Percentiles rank a stretch among this genome's conserved stretches.
These are phyloP conservation scores for Sclerotinia subarctica DNA, from an alignment of 2,329 filamentous ascomycete genomes.

Conservation along the genomic window DNA sequence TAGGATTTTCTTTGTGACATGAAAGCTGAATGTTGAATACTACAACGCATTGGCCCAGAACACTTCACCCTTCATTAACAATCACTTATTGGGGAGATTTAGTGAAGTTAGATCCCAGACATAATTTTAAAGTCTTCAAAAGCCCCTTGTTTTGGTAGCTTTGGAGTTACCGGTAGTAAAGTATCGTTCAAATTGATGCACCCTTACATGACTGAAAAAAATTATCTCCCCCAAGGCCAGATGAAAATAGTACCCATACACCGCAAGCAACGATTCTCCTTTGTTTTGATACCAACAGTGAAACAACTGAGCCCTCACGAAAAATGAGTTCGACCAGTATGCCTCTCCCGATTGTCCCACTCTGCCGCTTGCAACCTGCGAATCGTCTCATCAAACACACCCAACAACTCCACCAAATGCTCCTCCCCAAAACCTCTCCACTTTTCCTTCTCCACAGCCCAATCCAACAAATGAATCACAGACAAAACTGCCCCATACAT, in stretches of 20 bases:
- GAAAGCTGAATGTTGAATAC: no score
- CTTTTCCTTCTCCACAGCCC: not conserved
- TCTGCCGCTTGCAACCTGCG: not conserved
- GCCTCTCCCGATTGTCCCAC: not conserved
- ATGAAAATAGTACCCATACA: not conserved
- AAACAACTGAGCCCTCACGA: not conserved
- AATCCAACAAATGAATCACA: not conserved
- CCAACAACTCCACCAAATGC: not conserved
- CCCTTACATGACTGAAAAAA: no score
- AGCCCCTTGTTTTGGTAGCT: not conserved
- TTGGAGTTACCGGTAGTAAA: not conserved
- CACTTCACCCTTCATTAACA: not conserved
- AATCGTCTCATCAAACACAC: not conserved
- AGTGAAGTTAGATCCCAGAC: not conserved
- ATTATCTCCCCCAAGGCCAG: not conserved
- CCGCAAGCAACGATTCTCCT: not conserved
- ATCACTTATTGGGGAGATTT: not conserved
- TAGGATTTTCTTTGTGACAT: not conserved
- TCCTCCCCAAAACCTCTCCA: not conserved
- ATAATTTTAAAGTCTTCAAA: not conserved
- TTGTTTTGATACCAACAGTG: not conserved
- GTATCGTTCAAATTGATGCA: no score
- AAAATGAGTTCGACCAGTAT: no score
- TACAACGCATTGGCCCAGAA: no score
- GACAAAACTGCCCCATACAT: not conserved